Base-by-base conservation (phyloP, 768 basidiomycete species). In the Dioszegia hungarica region DNA sequence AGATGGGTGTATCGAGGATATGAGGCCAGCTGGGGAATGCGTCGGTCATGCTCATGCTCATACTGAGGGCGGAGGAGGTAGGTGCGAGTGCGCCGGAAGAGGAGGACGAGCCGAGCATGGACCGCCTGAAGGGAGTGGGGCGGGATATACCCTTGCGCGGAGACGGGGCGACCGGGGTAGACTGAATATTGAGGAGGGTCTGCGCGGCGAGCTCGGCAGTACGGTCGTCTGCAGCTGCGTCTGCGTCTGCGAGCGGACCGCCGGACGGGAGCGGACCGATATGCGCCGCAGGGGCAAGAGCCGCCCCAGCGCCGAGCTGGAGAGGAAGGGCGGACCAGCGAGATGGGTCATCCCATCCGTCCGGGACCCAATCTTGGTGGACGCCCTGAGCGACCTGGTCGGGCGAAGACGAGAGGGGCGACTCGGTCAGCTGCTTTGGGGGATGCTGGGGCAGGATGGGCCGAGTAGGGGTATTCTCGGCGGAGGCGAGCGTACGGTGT, bases 121-220 rank as follows among this genome's bases (percentile, higher is more conserved):
- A 51, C 4, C 49, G 9, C 17, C 36, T 6, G 22, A 38, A 33
- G 17, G 49, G 49, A 5, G 49, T 38, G 3, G 49, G 49, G 8
- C 39, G 27, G 20, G 27, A 19, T 27, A 14, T 34, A n/a, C n/a
- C n/a, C n/a, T n/a, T n/a, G n/a, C 28, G 27, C 2, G 28, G 9
- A 20, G 37, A 28, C 8, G 56, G 37, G 5, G 37, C 31, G 2
- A 46, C 25, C 5, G 60, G 60, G 20, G 54, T 53, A n/a, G 60
- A 61, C n/a, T 61, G 60, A 8, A 61, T 50, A 47, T 61, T 47
- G 19, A 61, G 45, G 5, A 61, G 46, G 11, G 60, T 52, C 40
- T 61, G 50, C 8, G 60, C 60, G 20, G 54, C 59, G 15, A 54
- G 15, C 17, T 53, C 51, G 12, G 34, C 31, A 8, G 45, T 6